phyloP scores from a whole-genome alignment of 2,329 filamentous ascomycete species.

The Parasarocladium wereldwijsianum region DNA sequence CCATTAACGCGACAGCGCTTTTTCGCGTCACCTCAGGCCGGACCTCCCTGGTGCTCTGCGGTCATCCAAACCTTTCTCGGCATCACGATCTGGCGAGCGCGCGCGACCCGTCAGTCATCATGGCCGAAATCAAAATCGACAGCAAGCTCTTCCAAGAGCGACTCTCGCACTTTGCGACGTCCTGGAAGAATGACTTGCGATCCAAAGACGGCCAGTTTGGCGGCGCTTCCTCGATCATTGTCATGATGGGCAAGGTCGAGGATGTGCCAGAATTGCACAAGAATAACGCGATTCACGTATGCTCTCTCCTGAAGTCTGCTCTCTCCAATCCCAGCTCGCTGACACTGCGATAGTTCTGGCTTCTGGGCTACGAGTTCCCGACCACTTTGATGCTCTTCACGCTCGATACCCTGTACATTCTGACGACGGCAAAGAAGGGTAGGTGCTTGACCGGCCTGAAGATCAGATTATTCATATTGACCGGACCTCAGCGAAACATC shows the following conservation, averaged over 20 bases:
- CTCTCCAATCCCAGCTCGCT: slow-evolving; percentile 6
- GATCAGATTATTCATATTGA: slow-evolving; percentile 15
- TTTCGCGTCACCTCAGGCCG: slow-evolving; percentile 18
- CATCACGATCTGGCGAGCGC: slow-evolving; percentile 12
- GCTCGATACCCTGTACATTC: slow-evolving; percentile 71
- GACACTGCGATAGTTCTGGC: slow-evolving; percentile 61
- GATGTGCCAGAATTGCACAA: slow-evolving; percentile 81
- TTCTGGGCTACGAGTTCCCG: slow-evolving; percentile 96
- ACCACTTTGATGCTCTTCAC: slow-evolving; percentile 91
- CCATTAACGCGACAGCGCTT: slow-evolving; percentile 28
- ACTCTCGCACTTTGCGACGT: slow-evolving; percentile 68
- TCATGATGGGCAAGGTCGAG: slow-evolving; percentile 91
- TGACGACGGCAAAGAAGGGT: slow-evolving; percentile 98
- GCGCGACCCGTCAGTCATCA: slow-evolving; percentile 26
- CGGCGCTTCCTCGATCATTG: slow-evolving; percentile 72
- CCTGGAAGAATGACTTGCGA: slow-evolving; percentile 95
- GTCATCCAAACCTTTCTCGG: slow-evolving; percentile 9
- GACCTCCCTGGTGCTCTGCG: slow-evolving; percentile 11
- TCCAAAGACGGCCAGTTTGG: slow-evolving; percentile 72
- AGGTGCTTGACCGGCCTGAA: slow-evolving; percentile 5
- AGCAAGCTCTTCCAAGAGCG: slow-evolving; percentile 88
- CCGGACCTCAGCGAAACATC: slow-evolving; percentile 58
- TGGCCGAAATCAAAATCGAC: slow-evolving; percentile 88
- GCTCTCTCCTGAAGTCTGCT: slow-evolving; percentile 14
- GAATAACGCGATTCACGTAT: slow-evolving; percentile 89